Evolutionary conservation across 148 eudicot species (phyloP).

Genomic region (Drosera capensis): DNA sequence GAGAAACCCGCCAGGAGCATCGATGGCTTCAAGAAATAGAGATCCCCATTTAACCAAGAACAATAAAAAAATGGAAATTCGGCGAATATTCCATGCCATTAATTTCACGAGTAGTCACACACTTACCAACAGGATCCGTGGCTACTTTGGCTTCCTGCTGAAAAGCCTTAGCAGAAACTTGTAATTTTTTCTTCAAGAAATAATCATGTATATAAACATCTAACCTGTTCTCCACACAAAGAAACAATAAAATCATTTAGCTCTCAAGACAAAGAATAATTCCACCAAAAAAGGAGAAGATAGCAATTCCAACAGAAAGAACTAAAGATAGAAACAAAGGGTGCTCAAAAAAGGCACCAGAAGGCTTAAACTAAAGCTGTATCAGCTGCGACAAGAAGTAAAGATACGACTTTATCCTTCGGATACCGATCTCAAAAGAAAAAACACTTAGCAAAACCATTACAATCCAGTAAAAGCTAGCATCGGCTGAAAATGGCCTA

Average conservation of each 20-base stretch:
- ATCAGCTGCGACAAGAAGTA: not conserved
- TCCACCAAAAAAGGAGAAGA: not conserved
- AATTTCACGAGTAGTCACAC: not conserved
- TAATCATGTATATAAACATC: constrained; percentile 43
- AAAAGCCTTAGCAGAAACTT: constrained; percentile 37
- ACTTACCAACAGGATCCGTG: constrained; percentile 35
- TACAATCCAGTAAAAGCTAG: not conserved
- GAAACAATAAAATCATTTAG: constrained; percentile 2
- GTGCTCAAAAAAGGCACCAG: too few species aligned
- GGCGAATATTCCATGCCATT: too few species aligned
- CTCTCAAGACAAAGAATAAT: not conserved
- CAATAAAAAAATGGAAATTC: not conserved
- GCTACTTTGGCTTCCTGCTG: constrained; percentile 39
- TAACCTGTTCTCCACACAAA: constrained; percentile 17
- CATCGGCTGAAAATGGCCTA: not conserved
- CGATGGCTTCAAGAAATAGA: constrained; percentile 22
- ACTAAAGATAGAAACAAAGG: not conserved
- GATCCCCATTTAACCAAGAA: not conserved
- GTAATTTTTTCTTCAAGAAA: constrained; percentile 36
- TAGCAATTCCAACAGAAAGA: not conserved
- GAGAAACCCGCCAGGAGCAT: constrained; percentile 39
- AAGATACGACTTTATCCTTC: not conserved
- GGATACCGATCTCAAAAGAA: not conserved
- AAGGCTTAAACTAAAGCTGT: not conserved
- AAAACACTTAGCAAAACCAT: not conserved